phyloP scores from a whole-genome alignment of 2,329 filamentous ascomycete genomes.

The Neonectria ditissima region DNA sequence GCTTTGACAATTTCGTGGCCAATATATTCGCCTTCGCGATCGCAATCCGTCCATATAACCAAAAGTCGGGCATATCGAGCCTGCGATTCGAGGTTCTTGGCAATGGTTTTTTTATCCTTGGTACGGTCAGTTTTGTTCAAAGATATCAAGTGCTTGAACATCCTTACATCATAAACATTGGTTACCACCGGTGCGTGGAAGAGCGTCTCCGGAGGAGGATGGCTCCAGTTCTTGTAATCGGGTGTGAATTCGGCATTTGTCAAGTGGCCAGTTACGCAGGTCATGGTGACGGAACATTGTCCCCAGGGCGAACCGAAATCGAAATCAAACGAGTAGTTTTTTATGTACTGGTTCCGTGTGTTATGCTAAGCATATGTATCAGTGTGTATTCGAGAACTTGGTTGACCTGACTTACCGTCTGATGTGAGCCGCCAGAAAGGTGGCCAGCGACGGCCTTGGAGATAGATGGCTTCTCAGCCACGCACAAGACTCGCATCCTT shows the following conservation, averaged over 20 bases:
- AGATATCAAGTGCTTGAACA: not conserved
- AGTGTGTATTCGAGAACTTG: slow-evolving; percentile 30
- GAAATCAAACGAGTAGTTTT: slow-evolving; percentile 94
- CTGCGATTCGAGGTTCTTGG: slow-evolving; percentile 85
- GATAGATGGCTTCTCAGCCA: slow-evolving; percentile 85
- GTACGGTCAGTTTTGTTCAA: slow-evolving; percentile 26
- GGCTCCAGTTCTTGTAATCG: slow-evolving; percentile 82
- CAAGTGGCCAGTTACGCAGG: slow-evolving; percentile 90
- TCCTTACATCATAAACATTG: slow-evolving; percentile 72
- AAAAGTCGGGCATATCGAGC: slow-evolving; percentile 79
- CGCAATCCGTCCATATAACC: slow-evolving; percentile 99
- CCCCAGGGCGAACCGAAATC: slow-evolving; percentile 87
- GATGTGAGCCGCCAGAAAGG: slow-evolving; percentile 80
- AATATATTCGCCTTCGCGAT: slow-evolving; percentile 97
- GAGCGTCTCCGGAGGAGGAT: slow-evolving; percentile 80
- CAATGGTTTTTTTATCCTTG: slow-evolving; percentile 83
- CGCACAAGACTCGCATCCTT: slow-evolving; percentile 66
- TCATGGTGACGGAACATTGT: slow-evolving; percentile 89
- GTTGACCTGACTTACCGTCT: slow-evolving; percentile 67
- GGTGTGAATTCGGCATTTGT: slow-evolving; percentile 81
- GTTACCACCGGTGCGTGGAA: slow-evolving; percentile 84
- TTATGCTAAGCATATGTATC: slow-evolving; percentile 64
- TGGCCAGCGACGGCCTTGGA: slow-evolving; percentile 93
- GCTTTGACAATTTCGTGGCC: slow-evolving; percentile 89
- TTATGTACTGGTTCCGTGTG: slow-evolving; percentile 82